Conservation (phyloP, 1,284 basidiomycete genomes). For the Trichosporon sp. region DNA sequence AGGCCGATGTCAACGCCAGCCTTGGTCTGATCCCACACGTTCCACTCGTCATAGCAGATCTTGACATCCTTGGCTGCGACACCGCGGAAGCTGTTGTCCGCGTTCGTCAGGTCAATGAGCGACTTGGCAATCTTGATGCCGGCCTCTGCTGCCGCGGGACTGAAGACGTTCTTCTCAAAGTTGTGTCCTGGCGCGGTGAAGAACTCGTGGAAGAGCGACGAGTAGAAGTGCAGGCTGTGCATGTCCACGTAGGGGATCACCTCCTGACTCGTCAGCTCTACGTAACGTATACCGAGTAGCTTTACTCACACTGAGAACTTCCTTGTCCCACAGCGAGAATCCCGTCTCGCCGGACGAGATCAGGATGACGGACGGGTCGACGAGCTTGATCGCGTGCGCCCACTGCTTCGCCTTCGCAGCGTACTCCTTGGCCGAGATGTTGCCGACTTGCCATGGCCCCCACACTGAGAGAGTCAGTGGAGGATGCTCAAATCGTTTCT, state of each 20-base stretch:
- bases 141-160: slow-evolving; percentile 47
- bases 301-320: slow-evolving; percentile 21
- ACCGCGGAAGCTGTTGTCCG: slow-evolving; percentile 25
- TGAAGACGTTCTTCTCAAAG: slow-evolving; percentile 52
- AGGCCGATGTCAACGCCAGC: slow-evolving; percentile 51
- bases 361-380: slow-evolving; percentile 58
- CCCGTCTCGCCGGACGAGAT: slow-evolving; percentile 55
- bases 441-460: slow-evolving; percentile 62
- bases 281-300: not conserved
- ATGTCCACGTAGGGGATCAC: slow-evolving; percentile 36
- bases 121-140: slow-evolving; percentile 47
- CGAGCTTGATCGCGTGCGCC: slow-evolving; percentile 58
- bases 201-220: slow-evolving; percentile 17
- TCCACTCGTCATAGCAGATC: slow-evolving; percentile 53
- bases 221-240: slow-evolving; percentile 41
- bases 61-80: slow-evolving; percentile 35
- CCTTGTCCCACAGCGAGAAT: slow-evolving; percentile 40
- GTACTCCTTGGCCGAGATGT: slow-evolving; percentile 57
- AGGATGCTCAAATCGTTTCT: not conserved
- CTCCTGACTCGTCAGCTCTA: slow-evolving; percentile 18
- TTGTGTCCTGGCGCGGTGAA: slow-evolving; percentile 33
- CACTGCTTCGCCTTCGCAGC: slow-evolving; percentile 57
- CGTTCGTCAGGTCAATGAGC: slow-evolving; percentile 49
- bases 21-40: slow-evolving; percentile 47
- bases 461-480: slow-evolving; percentile 43